phyloP scores from a whole-genome alignment of 352 stramenopile genomes.

The Phytophthora pseudosyringae region DNA sequence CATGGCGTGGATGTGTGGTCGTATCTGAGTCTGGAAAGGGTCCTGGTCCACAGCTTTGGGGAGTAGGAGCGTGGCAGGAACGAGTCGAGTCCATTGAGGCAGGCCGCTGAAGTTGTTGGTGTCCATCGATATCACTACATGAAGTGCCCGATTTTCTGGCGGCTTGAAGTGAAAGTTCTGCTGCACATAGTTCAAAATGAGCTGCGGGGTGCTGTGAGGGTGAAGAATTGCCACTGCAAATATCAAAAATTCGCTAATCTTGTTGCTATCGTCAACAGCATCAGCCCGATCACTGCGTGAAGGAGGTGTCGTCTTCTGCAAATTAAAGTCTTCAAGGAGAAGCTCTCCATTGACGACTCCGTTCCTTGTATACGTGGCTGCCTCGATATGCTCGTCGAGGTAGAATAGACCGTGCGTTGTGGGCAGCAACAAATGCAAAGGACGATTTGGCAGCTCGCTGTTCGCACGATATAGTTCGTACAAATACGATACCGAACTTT shows the following conservation, averaged over 20 bases:
- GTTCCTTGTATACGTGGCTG: constrained; percentile 66
- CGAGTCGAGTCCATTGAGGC: constrained; percentile 25
- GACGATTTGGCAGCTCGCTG: constrained; percentile 58
- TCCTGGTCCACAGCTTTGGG: constrained; percentile 57
- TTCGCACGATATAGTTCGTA: constrained; percentile 83
- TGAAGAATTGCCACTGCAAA: constrained; percentile 74
- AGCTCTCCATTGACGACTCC: constrained; percentile 73
- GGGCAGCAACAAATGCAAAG: constrained; percentile 70
- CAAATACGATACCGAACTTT: constrained; percentile 61
- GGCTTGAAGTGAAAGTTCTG: constrained; percentile 76
- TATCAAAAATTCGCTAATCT: constrained; percentile 59
- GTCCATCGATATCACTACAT: constrained; percentile 20
- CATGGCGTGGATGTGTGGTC: constrained; percentile 63
- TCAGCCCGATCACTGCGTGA: constrained; percentile 5
- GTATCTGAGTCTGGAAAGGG: constrained; percentile 58
- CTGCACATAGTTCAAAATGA: constrained; percentile 71
- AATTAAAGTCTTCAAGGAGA: constrained; percentile 72
- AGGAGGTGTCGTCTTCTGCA: constrained; percentile 31
- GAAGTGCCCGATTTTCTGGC: constrained; percentile 27
- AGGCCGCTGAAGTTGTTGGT: constrained; percentile 25
- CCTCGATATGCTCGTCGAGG: constrained; percentile 64
- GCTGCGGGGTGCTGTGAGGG: constrained; percentile 54
- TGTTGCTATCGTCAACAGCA: constrained; percentile 5
- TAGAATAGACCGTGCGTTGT: constrained; percentile 75
- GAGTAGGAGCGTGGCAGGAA: constrained; percentile 43